Base-by-base conservation (phyloP, 495 filamentous ascomycete genomes). In the Annulohypoxylon bovei region DNA sequence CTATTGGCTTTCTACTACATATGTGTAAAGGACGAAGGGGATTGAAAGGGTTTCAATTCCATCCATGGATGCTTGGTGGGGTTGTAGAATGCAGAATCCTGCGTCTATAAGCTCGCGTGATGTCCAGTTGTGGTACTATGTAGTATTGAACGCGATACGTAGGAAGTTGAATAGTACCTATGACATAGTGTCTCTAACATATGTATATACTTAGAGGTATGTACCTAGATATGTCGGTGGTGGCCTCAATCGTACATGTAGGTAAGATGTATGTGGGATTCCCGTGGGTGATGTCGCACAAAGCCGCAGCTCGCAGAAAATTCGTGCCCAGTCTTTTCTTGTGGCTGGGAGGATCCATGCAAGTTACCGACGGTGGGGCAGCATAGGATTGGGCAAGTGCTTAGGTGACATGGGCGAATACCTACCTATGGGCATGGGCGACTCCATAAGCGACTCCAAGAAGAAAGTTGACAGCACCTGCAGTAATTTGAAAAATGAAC, bases 341-440 rank as follows among this genome's bases (percentile, higher is more conserved):
- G n/a, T 53, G 49, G 27, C 27, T 52, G 47, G 25, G 49, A 16
- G n/a, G 49, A 30, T 53, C 49, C 49, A 53, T 33, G 49, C 27
- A 33, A 53, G 49, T 22, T 53, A 32, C 49, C 49, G 27, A 53
- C 16, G 8, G 49, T 53, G 49, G 28, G n/a, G 49, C 49, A 16
- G 7, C 14, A 53, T 6, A 53, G 49, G 49, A 53, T 53, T 53
- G 49, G 49, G 27, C 28, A 53, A 53, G 49, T 53, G 49, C n/a
- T 18, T 42, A 42, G 49, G 28, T 27, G 49, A 53, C 4, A 11
- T 50, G 22, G 20, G 44, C 20, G 22, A 22, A 14, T 46, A n/a
- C 16, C 6, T 18, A 18, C 7, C 1, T 1, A 42, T 12, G 22
- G 46, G 14, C 22, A 14, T 16, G n/a, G 46, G 23, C 46, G 28